Conservation (phyloP, 345 rosid genomes). For the Aquilaria malaccensis region DNA sequence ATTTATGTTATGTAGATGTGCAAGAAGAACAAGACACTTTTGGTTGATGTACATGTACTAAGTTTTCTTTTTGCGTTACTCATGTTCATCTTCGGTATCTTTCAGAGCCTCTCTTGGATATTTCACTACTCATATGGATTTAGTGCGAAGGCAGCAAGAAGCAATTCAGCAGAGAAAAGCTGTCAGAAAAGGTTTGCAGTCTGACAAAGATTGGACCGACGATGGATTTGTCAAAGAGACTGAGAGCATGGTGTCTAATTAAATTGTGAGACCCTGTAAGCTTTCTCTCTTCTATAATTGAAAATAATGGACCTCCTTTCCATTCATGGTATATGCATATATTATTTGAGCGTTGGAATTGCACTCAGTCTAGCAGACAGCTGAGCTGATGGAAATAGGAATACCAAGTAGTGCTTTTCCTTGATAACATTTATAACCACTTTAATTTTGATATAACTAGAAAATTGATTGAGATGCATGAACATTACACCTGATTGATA, state of each 20-base stretch:
- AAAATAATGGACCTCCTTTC: slow-evolving; percentile 11
- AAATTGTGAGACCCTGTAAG: slow-evolving; percentile 18
- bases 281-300: slow-evolving; percentile 4
- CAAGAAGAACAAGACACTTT: not conserved
- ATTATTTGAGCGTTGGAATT: not conserved
- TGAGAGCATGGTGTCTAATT: slow-evolving; percentile 96
- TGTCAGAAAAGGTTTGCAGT: slow-evolving; percentile 61
- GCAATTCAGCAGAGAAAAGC: slow-evolving; percentile 81
- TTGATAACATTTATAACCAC: too few species aligned
- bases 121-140: slow-evolving; percentile 86
- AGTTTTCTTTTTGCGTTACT: not conserved
- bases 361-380: too few species aligned
- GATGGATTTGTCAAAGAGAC: slow-evolving; percentile 93
- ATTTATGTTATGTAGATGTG: not conserved
- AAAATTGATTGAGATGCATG: too few species aligned
- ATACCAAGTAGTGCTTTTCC: not conserved
- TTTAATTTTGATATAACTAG: too few species aligned
- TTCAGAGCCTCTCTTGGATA: slow-evolving; percentile 70
- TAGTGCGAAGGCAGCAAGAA: slow-evolving; percentile 76
- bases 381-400: not conserved
- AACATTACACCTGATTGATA: too few species aligned
- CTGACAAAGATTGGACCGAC: slow-evolving; percentile 97
- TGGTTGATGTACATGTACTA: not conserved
- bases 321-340: not conserved
- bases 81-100: not conserved